These are phyloP conservation scores for Ophiostoma ulmi DNA, from an alignment of 2,329 filamentous ascomycete genomes.

Conservation along the genomic window DNA sequence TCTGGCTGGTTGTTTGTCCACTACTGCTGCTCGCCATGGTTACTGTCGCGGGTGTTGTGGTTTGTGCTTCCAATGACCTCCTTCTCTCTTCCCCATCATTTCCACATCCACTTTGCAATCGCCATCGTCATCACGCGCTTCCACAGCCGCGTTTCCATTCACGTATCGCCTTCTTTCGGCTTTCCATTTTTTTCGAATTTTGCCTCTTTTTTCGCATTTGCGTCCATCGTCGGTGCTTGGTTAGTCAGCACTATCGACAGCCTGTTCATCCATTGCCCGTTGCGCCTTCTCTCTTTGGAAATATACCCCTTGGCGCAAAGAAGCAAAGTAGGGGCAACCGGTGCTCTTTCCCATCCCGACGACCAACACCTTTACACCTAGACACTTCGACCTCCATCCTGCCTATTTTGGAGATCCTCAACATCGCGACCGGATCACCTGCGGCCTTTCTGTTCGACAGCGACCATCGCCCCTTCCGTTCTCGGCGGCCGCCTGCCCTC, in stretches of 20 bases:
- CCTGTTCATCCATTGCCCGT: neutral
- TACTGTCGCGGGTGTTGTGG: neutral
- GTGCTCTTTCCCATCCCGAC: slow-evolving; percentile 18
- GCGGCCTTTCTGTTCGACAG: neutral
- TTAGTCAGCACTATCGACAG: slow-evolving; percentile 3
- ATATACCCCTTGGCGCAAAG: neutral
- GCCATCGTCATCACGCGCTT: slow-evolving; percentile 7
- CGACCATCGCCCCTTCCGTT: slow-evolving; percentile 16
- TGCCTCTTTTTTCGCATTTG: neutral
- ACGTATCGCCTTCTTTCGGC: neutral
- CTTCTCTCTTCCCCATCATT: slow-evolving; percentile 13
- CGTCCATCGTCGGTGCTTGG: neutral
- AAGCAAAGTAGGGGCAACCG: neutral
- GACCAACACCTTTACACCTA: neutral
- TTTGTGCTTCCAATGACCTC: slow-evolving; percentile 1
- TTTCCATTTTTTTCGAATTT: neutral
- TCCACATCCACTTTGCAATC: slow-evolving; percentile 16
- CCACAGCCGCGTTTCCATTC: slow-evolving; percentile 9
- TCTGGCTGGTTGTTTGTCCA: neutral
- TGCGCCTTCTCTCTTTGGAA: neutral
- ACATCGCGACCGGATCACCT: neutral
- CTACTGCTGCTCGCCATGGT: slow-evolving; percentile 8
- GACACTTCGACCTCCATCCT: slow-evolving; percentile 11
- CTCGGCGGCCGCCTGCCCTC: slow-evolving; percentile 7
- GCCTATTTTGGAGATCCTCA: neutral